Base-by-base conservation (phyloP, 2,329 filamentous ascomycete species). In the Zymoseptoria brevis region DNA sequence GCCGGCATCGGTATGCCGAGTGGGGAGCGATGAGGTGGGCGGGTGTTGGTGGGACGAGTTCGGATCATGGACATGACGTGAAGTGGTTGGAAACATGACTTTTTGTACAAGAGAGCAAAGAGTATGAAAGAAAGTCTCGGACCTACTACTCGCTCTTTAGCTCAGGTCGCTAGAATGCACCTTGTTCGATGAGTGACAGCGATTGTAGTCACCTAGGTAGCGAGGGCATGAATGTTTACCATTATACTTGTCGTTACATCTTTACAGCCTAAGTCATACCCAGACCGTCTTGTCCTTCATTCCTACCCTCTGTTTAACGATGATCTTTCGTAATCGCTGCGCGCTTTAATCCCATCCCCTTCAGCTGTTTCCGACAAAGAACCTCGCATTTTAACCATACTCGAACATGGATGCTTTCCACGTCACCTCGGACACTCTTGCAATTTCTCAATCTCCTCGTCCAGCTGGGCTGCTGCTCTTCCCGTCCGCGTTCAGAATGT, bases 401-500 rank as follows among this genome's bases (percentile, higher is more conserved):
- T 45, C 16, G 35, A 16, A 45, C 35, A 45, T 45, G 13, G n/a
- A 16, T 45, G 6, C 35, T n/a, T 45, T 45, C 35, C 35, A 45
- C n/a, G 16, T 4, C 11, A 13, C 3, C 16, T 45, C 35, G 16
- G 16, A 5, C 26, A 29, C 8, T 29, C 26, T 8, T 29, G 26
- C 26, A 8, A 8, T 29, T n/a, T 45, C 13, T 45, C 35, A 45
- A 29, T n/a, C 13, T 45, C 35, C 35, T 45, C 35, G 50, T 22
- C 26, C 26, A 8, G 53, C 53, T 11, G 67, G 66, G 57, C 66
- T 69, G n/a, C 65, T 66, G 30, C 61, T 51, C 19, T 65, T 50
- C 3, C 66, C 66, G 52, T 64, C 63, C 4, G 61, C 67, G 41
- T 66, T 60, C 19, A 69, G 60, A 21, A 67, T 19, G 7, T 45